These are phyloP conservation scores for Isabelozyma pseudorhagii DNA, from an alignment of 805 yeast genomes.

Conservation along the genomic window DNA sequence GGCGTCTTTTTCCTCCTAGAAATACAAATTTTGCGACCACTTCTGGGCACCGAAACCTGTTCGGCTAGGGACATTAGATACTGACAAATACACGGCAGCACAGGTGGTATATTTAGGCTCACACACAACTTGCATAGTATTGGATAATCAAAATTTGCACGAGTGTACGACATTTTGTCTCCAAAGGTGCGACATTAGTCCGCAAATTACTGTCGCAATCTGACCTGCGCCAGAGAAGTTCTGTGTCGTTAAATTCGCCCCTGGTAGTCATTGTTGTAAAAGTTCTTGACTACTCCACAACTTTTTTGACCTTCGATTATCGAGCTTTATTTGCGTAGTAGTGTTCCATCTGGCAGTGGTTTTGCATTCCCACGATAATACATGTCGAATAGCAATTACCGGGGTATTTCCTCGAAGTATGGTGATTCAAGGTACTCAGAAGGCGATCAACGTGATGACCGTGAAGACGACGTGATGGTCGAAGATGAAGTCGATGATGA, in stretches of 20 bases:
- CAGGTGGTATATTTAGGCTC: too few species aligned
- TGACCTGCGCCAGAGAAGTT: neutral
- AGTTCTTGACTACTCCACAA: neutral
- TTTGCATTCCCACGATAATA: neutral
- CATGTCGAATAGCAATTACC: neutral
- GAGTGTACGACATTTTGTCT: too few species aligned
- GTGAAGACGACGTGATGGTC: constrained; percentile 1
- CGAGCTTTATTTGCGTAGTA: neutral
- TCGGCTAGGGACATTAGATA: too few species aligned
- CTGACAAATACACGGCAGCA: too few species aligned
- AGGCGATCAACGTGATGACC: constrained; percentile 1
- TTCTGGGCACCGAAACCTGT: too few species aligned
- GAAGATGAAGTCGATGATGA: constrained; percentile 2
- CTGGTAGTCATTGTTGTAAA: neutral
- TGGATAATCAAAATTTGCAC: too few species aligned
- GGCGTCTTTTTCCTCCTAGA: too few species aligned
- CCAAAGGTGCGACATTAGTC: too few species aligned
- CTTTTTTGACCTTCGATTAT: neutral
- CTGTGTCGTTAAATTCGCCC: neutral
- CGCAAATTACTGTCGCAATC: neutral
- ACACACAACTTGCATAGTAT: too few species aligned
- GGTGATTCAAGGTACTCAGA: neutral
- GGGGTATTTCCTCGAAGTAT: neutral
- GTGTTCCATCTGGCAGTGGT: neutral
- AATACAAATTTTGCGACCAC: too few species aligned